Evolutionary conservation across 2,329 filamentous ascomycete genomes (phyloP).

Genomic region (Corniculantispora saksenae): DNA sequence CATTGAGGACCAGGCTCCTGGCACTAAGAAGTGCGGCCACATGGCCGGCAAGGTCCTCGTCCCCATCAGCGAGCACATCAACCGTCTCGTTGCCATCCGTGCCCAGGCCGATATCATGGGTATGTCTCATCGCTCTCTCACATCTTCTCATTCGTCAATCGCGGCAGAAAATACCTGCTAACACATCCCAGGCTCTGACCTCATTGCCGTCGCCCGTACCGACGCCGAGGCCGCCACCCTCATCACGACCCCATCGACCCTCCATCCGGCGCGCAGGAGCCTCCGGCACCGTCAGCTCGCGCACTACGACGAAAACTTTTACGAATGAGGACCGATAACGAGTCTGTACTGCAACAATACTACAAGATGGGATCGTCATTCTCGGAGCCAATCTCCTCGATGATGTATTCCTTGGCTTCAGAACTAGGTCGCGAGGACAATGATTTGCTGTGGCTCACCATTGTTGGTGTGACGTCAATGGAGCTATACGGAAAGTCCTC

Average conservation of each 20-base stretch:
- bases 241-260: constrained; percentile 65
- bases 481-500: constrained; percentile 88
- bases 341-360: constrained; percentile 75
- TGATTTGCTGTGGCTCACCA: constrained; percentile 90
- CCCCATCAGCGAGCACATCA: constrained; percentile 96
- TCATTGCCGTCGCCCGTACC: constrained; percentile 88
- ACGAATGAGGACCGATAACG: constrained; percentile 74
- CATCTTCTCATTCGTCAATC: too few relatives aligned
- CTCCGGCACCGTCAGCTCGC: constrained; percentile 67
- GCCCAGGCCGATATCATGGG: constrained; percentile 99
- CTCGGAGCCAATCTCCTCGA: constrained; percentile 90
- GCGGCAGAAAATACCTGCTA: not conserved
- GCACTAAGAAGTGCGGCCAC: constrained; percentile 99
- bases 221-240: constrained; percentile 97
- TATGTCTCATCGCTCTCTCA: constrained; percentile 33
- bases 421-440: constrained; percentile 97
- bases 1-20: constrained; percentile 97
- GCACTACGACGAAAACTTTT: constrained; percentile 72
- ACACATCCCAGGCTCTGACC: constrained; percentile 64
- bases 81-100: constrained; percentile 92
- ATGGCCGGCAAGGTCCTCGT: constrained; percentile 99
- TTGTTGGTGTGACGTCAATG: constrained; percentile 92
- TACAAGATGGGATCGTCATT: constrained; percentile 87
- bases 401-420: constrained; percentile 91
- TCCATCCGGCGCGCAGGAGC: constrained; percentile 59